Base-by-base conservation (phyloP, 306 rosid genomes). In the Alnus glutinosa region DNA sequence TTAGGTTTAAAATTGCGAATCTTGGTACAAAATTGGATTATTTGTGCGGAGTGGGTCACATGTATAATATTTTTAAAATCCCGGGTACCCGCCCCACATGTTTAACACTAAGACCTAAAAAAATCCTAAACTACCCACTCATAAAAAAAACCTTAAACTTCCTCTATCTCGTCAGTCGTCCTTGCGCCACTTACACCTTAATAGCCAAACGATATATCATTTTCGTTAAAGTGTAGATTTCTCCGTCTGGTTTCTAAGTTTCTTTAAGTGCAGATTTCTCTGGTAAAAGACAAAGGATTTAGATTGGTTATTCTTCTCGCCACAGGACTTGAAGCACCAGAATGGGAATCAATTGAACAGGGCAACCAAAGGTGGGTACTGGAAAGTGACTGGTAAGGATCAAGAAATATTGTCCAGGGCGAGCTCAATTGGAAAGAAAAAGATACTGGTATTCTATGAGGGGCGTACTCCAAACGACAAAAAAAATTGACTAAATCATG, bases 331-430 rank as follows among this genome's bases (percentile, higher is more conserved):
- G 16, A 95, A 95, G 89, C 90, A 93, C 66, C 96, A 93, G 15
- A 93, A 89, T 55, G 98, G 98, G n/a, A 84, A 89, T 80, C 76
- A 92, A 66, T 86, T 89, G 85, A 93, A 95, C 85, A 83, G 99
- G 82, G 94, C 97, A 49, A 95, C 99, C 3, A 69, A 0, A 50
- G 85, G 78, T 9, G 99, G 98, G 57, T 95, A 90, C 59, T 95
- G 99, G 99, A 95, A 95, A 81, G 96, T 98, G 12, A 96, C 98
- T 0, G 99, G 99, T 5, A 91, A 89, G 79, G 99, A 96, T 89
- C 90, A 98, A 2, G 86, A 16, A 79, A 96, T 96, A 48, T 87
- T 82, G 85, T 90, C 93, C 4, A 91, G 91, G 2, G 36, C 68
- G 0, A 83, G 0, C 70, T 55, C 89, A 90, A 86, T 91, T 79